These are phyloP conservation scores for Naganishia liquefaciens DNA, from an alignment of 1,284 basidiomycete genomes.

Conservation along the genomic window DNA sequence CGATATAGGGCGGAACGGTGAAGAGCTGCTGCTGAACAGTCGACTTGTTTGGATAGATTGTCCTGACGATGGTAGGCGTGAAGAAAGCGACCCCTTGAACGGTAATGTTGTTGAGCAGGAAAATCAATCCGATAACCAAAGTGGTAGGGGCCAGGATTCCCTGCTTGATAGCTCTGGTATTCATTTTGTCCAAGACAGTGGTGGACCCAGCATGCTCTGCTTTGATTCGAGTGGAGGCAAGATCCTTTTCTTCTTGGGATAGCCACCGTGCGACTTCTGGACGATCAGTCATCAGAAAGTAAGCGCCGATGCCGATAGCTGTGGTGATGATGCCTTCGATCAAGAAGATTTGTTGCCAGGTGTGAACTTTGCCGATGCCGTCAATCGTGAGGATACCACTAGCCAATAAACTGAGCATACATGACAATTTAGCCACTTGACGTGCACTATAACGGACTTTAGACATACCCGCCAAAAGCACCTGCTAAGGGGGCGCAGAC, in stretches of 20 bases:
- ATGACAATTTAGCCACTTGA: neutral
- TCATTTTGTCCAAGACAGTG: slow-evolving; percentile 44
- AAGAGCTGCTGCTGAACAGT: slow-evolving; percentile 49
- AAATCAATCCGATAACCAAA: slow-evolving; percentile 44
- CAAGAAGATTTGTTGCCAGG: slow-evolving; percentile 42
- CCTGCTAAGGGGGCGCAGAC: slow-evolving; percentile 32
- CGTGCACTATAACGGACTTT: neutral
- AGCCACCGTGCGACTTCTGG: slow-evolving; percentile 50
- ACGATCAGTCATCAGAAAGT: slow-evolving; percentile 47
- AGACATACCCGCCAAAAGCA: slow-evolving; percentile 21
- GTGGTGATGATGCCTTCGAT: slow-evolving; percentile 52
- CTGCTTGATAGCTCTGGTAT: slow-evolving; percentile 35
- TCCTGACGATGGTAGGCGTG: slow-evolving; percentile 44
- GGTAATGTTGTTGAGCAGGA: slow-evolving; percentile 53
- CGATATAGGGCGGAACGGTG: slow-evolving; percentile 50
- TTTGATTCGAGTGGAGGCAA: slow-evolving; percentile 38
- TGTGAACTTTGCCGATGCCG: slow-evolving; percentile 25
- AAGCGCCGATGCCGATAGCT: slow-evolving; percentile 41
- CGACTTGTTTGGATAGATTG: slow-evolving; percentile 48
- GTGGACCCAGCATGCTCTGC: slow-evolving; percentile 49
- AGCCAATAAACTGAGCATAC: slow-evolving; percentile 5
- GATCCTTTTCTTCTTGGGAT: slow-evolving; percentile 43
- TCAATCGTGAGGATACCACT: slow-evolving; percentile 29
- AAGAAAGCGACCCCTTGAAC: slow-evolving; percentile 39
- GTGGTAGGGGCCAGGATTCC: slow-evolving; percentile 41